These are phyloP conservation scores for Iris macrosiphon DNA, from an alignment of 106 monocot genomes.

Conservation along the genomic window DNA sequence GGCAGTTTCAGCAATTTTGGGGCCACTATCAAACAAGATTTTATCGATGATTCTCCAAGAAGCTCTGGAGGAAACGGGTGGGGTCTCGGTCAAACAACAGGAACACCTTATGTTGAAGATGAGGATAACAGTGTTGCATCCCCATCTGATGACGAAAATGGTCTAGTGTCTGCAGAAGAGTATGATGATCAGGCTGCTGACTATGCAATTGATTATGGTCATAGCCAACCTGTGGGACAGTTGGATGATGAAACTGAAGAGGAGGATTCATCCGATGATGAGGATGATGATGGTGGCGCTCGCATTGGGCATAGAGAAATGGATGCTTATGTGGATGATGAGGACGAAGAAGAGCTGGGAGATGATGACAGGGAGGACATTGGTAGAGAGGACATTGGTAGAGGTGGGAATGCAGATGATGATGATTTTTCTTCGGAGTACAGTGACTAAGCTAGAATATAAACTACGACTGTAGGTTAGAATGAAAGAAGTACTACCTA, in stretches of 20 bases:
- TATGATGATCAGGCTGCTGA: constrained; percentile 12
- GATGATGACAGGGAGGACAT: constrained; percentile 20
- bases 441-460: too few relatives aligned
- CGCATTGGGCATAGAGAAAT: constrained; percentile 48
- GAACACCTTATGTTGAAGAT: constrained; percentile 36
- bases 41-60: constrained; percentile 34
- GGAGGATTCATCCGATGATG: neutral
- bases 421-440: too few relatives aligned
- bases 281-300: constrained; percentile 7
- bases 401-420: too few relatives aligned
- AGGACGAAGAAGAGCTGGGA: constrained; percentile 24
- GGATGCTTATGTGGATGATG: constrained; percentile 27
- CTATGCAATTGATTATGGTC: neutral
- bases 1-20: constrained; percentile 25
- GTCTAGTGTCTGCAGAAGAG: constrained; percentile 48
- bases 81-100: constrained; percentile 18
- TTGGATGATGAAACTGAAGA: constrained; percentile 3
- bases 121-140: constrained; percentile 47
- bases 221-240: constrained; percentile 2
- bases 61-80: constrained; percentile 63
- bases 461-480: too few relatives aligned
- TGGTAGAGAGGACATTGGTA: too few relatives aligned
- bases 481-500: too few relatives aligned
- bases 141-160: constrained; percentile 61
- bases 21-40: constrained; percentile 11